Conservation (phyloP, 345 rosid species). For the Moricandia arvensis region DNA sequence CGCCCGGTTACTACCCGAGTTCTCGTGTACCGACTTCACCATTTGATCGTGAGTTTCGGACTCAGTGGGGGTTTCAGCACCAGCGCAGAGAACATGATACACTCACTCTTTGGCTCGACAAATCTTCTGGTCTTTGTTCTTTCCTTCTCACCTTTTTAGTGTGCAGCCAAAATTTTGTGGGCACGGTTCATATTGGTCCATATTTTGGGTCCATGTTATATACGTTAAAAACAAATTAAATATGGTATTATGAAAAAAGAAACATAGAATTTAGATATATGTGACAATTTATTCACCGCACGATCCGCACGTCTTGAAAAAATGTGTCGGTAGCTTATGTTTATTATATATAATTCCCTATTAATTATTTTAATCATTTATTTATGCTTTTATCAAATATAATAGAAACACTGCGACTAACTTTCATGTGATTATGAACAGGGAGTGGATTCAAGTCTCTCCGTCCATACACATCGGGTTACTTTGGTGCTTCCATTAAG, state of each 20-base stretch:
- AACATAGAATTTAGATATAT: not conserved
- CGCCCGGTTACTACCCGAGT: conserved; percentile 82
- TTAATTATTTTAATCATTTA: not conserved
- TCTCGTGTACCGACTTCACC: conserved; percentile 45
- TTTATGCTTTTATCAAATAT: not conserved
- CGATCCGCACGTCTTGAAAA: conserved; percentile 1
- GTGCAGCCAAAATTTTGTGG: not conserved
- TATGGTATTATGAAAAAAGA: not conserved
- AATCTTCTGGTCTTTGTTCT: conserved; percentile 49
- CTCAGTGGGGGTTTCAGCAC: conserved; percentile 85
- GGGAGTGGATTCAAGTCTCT: conserved; percentile 94
- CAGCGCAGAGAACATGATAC: conserved; percentile 61
- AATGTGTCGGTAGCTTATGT: conserved; percentile 20
- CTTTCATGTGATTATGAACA: conserved; percentile 33
- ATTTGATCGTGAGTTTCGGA: conserved; percentile 57
- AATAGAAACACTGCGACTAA: not conserved
- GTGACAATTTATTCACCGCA: conserved; percentile 2
- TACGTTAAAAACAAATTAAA: not conserved
- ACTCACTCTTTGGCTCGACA: conserved; percentile 75
- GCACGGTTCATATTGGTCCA: conserved; percentile 3
- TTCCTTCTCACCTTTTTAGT: not conserved
- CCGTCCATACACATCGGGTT: conserved; percentile 64
- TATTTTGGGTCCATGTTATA: not conserved
- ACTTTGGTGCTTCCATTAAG: conserved; percentile 79
- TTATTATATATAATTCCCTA: not conserved